Evolutionary conservation across 768 basidiomycete genomes (phyloP), one percentile per base, ranked within the genome.

Genomic region (Lepiota brunneoincarnata): DNA sequence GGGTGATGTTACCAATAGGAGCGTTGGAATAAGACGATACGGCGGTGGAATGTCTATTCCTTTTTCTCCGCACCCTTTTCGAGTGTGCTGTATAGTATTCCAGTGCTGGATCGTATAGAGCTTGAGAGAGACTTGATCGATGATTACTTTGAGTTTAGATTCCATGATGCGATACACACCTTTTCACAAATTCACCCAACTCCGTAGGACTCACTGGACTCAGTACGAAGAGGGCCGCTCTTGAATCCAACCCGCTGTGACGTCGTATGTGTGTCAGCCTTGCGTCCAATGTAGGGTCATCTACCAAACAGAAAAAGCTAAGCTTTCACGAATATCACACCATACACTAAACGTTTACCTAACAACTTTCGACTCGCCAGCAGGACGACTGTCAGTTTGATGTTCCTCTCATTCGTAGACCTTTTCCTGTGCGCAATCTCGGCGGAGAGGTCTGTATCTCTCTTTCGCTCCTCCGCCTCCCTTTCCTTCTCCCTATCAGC

Each of bases 61-160:
- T 85, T 68, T 98, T 99, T 52, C 93, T 75, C 39, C 93, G 75
- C 2, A 97, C 91, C 0, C 93, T 86, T 71, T 98, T 93, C 2
- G 91, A 94, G 65, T 98, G 96, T 2, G 86, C 78, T 0, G 88
- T 89, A 68, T 98, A 99, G 65, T 96, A 98, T 54, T 98, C 97
- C 41, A 94, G 66, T 0, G 95, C 92, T 2, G 93, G 81, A 26
- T 96, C 93, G 61, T 86, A 89, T 2, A 98, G 71, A 0, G 95
- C 93, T 59, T 89, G 84, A 68, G 96, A 92, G 11, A 99, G 79
- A 65, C 91, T 92, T 21, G 37, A 59, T 39, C 24, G 44, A 43
- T 60, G 12, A 56, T 24, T 35, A 20, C n/a, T 31, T 26, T 12
- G 34, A 34, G 15, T 14, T 49, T 26, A 31, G 39, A 28, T 5